Base-by-base conservation (phyloP, 2,329 filamentous ascomycete species). In the Truncatella angustata region DNA sequence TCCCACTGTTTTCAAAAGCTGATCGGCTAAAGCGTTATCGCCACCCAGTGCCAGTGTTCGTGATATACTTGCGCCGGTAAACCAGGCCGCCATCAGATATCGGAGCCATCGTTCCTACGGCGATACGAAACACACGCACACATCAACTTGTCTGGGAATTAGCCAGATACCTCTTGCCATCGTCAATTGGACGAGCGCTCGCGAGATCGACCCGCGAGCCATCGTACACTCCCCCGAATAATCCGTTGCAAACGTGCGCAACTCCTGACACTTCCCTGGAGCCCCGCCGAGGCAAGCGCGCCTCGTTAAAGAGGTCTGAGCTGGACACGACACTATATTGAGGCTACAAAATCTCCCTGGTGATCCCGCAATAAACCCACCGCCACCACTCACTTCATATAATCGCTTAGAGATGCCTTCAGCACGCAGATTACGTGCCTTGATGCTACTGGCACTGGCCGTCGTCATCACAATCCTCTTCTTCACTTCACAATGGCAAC, bases 381-480 rank as follows among this genome's bases (percentile, higher is more conserved):
- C 7, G 40, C 40, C 16, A 11, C 28, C 24, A 24, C 20, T 23
- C 40, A 28, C 40, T 26, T 10, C 23, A 30, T n/a, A 24, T 28
- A 21, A 26, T 18, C 37, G 14, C 43, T 45, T 45, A 59, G n/a
- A 36, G 36, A 91, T 91, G 87, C 82, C 84, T 62, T 87, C 87
- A 18, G 76, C 80, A 61, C 85, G 90, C 58, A 85, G 90, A 61
- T 65, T 90, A 62, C 85, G 86, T 65, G 73, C 87, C 60, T 73
- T 91, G 51, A 73, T 82, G 57, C 74, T 92, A 62, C 75, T 86
- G 52, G 76, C 85, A 51, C 60, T 91, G 59, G 76, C 85, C 58
- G 75, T 81, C 54, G 70, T 93, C 54, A 71, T 93, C 59, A 77
- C 86, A 42, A 73, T 87, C 50, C 75, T 95, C 60, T 91, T 93